Base-by-base conservation (phyloP, 2,329 filamentous ascomycete species). In the Penicillium sp. region DNA sequence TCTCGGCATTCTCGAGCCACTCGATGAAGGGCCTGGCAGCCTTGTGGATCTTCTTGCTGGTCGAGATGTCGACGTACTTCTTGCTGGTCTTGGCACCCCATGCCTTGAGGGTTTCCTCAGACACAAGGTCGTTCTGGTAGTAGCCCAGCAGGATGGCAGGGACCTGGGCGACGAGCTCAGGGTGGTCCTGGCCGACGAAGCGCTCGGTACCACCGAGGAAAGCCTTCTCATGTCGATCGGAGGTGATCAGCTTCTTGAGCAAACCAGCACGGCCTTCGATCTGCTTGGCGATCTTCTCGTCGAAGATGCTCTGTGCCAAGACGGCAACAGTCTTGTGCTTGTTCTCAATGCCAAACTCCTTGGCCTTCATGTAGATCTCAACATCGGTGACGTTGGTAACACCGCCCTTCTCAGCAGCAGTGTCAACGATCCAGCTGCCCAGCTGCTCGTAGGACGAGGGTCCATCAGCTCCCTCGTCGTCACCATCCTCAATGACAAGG, bases 61-160 rank as follows among this genome's bases (percentile, higher is more conserved):
- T 90, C 53, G 84, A 69, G 53, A 94, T 72, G 68, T 97, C 91
- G 61, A 94, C 87, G 69, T 97, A 97, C 77, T 96, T 96, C 84
- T 95, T 96, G 81, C 88, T 95, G 52, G 91, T 89, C 79, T 93
- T 95, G 67, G 81, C 79, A 58, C 90, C 91, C 91, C 93, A 98
- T 61, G 85, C 84, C 72, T 84, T 87, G 67, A 95, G 82, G 15
- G 89, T 81, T 56, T 95, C 90, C 75, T 98, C 93, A 45, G 79
- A 83, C 62, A 95, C 76, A 48, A 98, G 79, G 60, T 98, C 93
- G 64, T 88, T 79, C 72, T 96, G 82, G 73, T 97, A 98, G 74
- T 91, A 86, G 63, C 86, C 80, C 70, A 95, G 81, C 56, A 98
- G 79, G 62, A 98, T 87, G 70, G 88, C 88, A 57, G 89, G 86